A percentile compares a stretch with the other conserved stretches of the same genome.
Evolutionary conservation across 2,329 filamentous ascomycete species (phyloP).

Genomic region (Sporothrix sp.): DNA sequence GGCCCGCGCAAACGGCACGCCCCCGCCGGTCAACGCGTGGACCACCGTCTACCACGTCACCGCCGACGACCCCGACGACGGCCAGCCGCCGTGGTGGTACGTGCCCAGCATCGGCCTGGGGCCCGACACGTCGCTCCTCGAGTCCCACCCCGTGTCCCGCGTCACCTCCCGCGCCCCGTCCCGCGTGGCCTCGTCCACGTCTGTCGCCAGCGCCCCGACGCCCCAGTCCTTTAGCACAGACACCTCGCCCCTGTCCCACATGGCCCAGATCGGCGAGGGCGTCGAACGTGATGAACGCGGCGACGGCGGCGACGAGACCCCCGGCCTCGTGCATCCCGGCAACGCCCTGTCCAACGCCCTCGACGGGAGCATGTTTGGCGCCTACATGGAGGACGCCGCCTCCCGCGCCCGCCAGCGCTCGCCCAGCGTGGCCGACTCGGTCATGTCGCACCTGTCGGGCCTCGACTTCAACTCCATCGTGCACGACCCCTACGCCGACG

Average conservation of each 20-base stretch:
- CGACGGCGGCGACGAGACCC: conserved; percentile 40
- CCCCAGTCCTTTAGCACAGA: conserved; percentile 28
- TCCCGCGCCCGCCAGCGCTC: conserved; percentile 51
- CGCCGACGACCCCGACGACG: conserved; percentile 39
- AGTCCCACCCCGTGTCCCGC: conserved; percentile 30
- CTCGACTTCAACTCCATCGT: conserved; percentile 47
- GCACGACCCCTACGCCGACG: conserved; percentile 66
- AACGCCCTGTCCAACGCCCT: conserved; percentile 48
- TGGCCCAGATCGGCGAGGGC: conserved; percentile 11
- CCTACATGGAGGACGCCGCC: conserved; percentile 52
- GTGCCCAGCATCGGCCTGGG: conserved; percentile 9
- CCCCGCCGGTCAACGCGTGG: conserved; percentile 59
- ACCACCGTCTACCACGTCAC: conserved; percentile 69
- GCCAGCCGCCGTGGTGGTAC: conserved; percentile 31
- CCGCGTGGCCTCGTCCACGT: conserved; percentile 37
- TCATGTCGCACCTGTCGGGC: conserved; percentile 60
- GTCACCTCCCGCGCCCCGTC: conserved; percentile 34
- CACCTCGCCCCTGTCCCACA: conserved; percentile 19
- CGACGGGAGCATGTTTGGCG: conserved; percentile 68
- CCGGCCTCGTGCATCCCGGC: conserved; percentile 43
- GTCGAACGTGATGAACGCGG: not conserved
- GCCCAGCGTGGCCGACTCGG: conserved; percentile 72
- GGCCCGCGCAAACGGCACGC: conserved; percentile 36
- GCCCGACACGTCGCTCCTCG: not conserved
- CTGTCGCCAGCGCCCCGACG: conserved; percentile 27